phyloP scores from a whole-genome alignment of 306 rosid genomes.

The Inga laurina region DNA sequence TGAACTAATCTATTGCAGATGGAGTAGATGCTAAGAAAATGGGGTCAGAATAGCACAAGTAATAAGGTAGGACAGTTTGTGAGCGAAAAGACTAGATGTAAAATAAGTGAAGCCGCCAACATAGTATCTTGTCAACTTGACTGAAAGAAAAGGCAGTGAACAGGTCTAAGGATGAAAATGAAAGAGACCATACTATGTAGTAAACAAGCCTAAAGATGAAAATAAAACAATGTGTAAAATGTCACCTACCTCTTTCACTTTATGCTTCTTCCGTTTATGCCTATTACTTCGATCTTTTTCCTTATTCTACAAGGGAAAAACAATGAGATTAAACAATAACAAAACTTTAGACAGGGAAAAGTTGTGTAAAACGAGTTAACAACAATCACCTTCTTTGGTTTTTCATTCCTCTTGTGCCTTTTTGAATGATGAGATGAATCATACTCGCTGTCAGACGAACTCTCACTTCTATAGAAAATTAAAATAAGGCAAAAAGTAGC shows the following conservation, averaged over 20 bases:
- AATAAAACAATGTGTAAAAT: conserved; percentile 12
- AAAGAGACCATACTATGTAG: conserved; percentile 6
- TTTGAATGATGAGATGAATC: conserved; percentile 69
- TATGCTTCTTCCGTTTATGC: conserved; percentile 67
- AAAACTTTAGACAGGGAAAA: conserved; percentile 11
- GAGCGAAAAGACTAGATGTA: not conserved
- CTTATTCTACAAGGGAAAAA: conserved; percentile 49
- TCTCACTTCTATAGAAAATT: conserved; percentile 50
- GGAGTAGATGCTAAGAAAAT: not conserved
- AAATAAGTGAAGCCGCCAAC: not conserved
- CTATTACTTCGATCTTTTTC: conserved; percentile 71
- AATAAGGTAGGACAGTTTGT: not conserved
- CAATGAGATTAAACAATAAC: conserved; percentile 14
- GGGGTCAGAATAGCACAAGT: not conserved
- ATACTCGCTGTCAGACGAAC: conserved; percentile 72
- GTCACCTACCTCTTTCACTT: conserved; percentile 78
- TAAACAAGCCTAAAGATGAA: conserved; percentile 7
- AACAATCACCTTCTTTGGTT: conserved; percentile 66
- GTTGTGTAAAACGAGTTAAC: not conserved
- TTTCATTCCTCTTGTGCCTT: conserved; percentile 80
- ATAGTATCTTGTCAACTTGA: conserved; percentile 10
- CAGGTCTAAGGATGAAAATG: conserved; percentile 1
- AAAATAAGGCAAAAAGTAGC: conserved; percentile 12
- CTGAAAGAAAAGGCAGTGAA: conserved; percentile 8
- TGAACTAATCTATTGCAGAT: conserved; percentile 5